These are phyloP conservation scores for Theobroma cacao DNA, from an alignment of 345 rosid genomes.

Conservation along the genomic window DNA sequence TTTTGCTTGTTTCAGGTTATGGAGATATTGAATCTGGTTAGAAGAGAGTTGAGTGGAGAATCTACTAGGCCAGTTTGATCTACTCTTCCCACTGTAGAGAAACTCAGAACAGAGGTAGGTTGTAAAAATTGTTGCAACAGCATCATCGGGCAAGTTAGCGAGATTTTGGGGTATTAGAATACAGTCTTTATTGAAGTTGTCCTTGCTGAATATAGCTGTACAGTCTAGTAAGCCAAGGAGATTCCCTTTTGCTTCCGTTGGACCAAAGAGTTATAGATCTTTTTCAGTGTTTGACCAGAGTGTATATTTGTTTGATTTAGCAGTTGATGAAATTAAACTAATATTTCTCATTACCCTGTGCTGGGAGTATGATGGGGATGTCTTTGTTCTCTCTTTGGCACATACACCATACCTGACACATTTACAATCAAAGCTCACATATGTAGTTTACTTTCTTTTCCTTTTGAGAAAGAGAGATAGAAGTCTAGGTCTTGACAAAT, in stretches of 20 bases:
- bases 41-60: slow-evolving; percentile 77
- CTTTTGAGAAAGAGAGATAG: no score
- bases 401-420: no score
- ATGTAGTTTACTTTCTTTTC: no score
- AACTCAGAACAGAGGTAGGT: background rate
- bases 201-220: background rate
- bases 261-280: background rate
- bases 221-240: background rate
- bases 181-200: background rate
- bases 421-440: no score
- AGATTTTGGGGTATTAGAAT: background rate
- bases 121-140: background rate
- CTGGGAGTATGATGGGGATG: background rate
- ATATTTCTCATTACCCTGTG: background rate
- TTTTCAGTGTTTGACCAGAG: background rate
- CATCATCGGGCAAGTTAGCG: background rate
- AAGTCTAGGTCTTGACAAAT: no score
- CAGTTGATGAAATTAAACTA: background rate
- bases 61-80: slow-evolving; percentile 36
- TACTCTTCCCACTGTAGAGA: background rate
- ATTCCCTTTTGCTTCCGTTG: background rate
- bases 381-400: background rate
- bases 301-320: slow-evolving; percentile 1
- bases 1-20: slow-evolving; percentile 53
- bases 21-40: slow-evolving; percentile 79